These are phyloP conservation scores for Phytophthora ramorum DNA, from an alignment of 352 stramenopile genomes.

Conservation along the genomic window DNA sequence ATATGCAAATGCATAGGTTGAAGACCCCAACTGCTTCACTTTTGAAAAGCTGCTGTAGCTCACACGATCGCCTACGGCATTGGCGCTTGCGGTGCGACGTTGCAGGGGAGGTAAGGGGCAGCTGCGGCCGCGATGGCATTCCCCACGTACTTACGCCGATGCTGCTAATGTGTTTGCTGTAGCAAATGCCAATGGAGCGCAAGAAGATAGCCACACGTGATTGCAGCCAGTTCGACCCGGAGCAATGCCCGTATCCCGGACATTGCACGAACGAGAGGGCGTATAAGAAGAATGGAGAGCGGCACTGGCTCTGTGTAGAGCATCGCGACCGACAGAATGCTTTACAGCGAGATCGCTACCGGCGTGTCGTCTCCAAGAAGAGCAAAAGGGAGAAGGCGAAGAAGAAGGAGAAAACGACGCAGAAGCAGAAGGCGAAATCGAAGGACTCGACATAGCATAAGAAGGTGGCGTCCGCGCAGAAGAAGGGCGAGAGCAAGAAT, in stretches of 20 bases:
- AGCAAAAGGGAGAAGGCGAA: not conserved
- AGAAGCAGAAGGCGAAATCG: not conserved
- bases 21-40: not conserved
- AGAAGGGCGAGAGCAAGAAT: not conserved
- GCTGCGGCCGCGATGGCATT: not conserved
- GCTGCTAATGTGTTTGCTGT: not conserved
- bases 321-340: not conserved
- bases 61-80: not conserved
- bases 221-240: not conserved
- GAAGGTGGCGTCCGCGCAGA: not conserved
- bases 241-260: slow-evolving; percentile 2
- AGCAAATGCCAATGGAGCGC: not conserved
- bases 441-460: not conserved
- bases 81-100: not conserved
- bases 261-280: not conserved
- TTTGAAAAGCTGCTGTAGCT: slow-evolving; percentile 3
- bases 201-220: not conserved
- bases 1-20: not conserved
- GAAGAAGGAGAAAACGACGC: not conserved
- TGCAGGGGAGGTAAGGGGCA: not conserved
- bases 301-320: slow-evolving; percentile 1
- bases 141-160: not conserved
- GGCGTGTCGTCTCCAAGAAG: not conserved
- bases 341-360: not conserved
- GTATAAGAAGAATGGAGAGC: not conserved